Base-by-base conservation (phyloP, 2,329 filamentous ascomycete genomes). In the Ciborinia camelliae region DNA sequence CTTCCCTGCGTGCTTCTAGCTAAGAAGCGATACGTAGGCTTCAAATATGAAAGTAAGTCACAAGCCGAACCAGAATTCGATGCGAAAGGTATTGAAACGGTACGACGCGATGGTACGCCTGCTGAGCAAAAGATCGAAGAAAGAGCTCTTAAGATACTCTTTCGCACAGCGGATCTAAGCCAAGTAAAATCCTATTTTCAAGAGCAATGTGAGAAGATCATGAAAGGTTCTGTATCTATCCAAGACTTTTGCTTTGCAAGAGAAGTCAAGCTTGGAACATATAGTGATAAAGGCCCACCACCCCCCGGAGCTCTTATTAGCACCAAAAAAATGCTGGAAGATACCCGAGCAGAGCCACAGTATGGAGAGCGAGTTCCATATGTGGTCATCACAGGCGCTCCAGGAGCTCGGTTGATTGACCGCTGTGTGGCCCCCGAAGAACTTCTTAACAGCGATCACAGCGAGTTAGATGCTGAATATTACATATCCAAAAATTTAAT, bases 11-110 rank as follows among this genome's bases (percentile, higher is more conserved):
- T 98, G 0, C 82, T 99, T 5, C 83, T 99, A 0, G 92, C 96
- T 23, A 99, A 99, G 80, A 99, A 99, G 75, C 90, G 95, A 63
- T 99, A 99, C 72, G 96, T 98, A 4, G 96, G 96, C 7, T 97
- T 97, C 81, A 97, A 97, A 75, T 99, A 96, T 78, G 95, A 99
- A 74, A 85, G 82, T 69, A 85, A 84, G 45, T 81, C 84, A 20
- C 95, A 99, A 74, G 79, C 76, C 10, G 86, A 88, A 69, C 94
- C 95, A 0, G 90, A 96, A 1, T 98, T 98, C 70, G 96, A 99
- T 75, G 96, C 95, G 65, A 99, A 99, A 77, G 95, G 96, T 37
- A 99, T 98, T 68, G 96, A 99, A 80, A 99, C 96, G 0, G 94
- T 99, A 9, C 88, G 96, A 1, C 86, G 95, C 57, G 95, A 99